Evolutionary conservation across 2,329 filamentous ascomycete genomes (phyloP).

Genomic region (Aspergillus costaricaensis): DNA sequence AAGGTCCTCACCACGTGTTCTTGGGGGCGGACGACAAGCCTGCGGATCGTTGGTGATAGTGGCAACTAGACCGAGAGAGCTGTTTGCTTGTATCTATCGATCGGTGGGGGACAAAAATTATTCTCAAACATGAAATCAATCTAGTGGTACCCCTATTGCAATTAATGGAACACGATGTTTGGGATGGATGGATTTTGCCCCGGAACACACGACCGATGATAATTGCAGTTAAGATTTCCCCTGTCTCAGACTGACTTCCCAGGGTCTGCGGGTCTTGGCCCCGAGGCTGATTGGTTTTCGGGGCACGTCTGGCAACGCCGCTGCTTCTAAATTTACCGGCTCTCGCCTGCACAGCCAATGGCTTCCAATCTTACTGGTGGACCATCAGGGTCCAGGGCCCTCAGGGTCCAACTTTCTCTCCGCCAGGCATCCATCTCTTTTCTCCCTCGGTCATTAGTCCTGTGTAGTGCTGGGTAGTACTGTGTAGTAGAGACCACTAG

Average conservation of each 20-base stretch:
- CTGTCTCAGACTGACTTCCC: neutral
- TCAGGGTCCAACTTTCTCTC: neutral
- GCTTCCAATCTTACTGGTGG: neutral
- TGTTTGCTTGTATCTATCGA: no score
- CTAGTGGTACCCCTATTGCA: neutral
- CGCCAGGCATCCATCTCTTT: no score
- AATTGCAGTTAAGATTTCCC: conserved; percentile 4
- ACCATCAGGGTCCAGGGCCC: neutral
- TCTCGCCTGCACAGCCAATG: neutral
- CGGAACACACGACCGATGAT: neutral
- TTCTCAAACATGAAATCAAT: no score
- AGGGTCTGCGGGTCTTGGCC: neutral
- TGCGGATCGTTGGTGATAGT: no score
- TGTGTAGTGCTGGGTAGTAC: no score
- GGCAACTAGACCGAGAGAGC: no score
- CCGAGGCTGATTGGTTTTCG: no score
- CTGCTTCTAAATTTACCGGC: neutral
- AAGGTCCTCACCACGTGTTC: no score
- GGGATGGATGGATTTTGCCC: neutral
- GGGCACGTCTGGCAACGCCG: neutral
- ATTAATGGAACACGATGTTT: no score
- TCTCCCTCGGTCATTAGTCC: neutral
- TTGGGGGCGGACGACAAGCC: no score
- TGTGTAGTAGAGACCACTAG: neutral
- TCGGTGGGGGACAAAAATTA: no score